Evolutionary conservation across 257 asterid species (phyloP).

Genomic region (Solanum chiquidenum): DNA sequence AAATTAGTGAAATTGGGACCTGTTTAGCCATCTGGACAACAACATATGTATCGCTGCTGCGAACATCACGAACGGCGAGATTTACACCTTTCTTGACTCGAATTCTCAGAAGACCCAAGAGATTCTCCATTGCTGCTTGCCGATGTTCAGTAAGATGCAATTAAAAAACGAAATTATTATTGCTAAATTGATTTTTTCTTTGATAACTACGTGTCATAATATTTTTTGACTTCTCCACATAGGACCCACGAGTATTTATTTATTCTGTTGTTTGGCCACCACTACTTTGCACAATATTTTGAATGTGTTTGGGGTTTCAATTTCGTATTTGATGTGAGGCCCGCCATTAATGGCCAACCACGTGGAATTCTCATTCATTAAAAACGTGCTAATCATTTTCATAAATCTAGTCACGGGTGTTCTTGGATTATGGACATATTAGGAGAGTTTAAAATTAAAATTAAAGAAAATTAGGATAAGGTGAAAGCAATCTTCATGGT

Average conservation of each 20-base stretch:
- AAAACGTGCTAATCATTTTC: neutral
- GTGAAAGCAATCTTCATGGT: neutral
- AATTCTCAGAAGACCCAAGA: constrained; percentile 66
- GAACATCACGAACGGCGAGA: constrained; percentile 84
- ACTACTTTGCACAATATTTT: neutral
- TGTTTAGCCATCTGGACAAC: constrained; percentile 19
- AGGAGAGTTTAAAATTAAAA: too few species aligned
- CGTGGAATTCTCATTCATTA: neutral
- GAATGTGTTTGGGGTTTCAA: neutral
- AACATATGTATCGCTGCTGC: constrained; percentile 53
- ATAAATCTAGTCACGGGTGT: too few species aligned
- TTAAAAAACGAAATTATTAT: too few species aligned
- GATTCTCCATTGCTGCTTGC: constrained; percentile 26
- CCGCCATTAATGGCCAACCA: neutral
- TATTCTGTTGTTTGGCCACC: neutral
- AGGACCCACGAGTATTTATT: neutral
- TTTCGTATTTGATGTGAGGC: neutral
- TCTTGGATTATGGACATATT: too few species aligned
- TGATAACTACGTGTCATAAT: neutral
- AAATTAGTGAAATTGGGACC: neutral
- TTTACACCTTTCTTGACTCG: constrained; percentile 59
- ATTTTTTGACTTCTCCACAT: neutral
- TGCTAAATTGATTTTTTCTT: neutral
- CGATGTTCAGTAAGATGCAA: neutral
- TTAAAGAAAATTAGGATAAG: neutral